phyloP scores from a whole-genome alignment of 495 filamentous ascomycete genomes.

The Aspergillus bridgeri region DNA sequence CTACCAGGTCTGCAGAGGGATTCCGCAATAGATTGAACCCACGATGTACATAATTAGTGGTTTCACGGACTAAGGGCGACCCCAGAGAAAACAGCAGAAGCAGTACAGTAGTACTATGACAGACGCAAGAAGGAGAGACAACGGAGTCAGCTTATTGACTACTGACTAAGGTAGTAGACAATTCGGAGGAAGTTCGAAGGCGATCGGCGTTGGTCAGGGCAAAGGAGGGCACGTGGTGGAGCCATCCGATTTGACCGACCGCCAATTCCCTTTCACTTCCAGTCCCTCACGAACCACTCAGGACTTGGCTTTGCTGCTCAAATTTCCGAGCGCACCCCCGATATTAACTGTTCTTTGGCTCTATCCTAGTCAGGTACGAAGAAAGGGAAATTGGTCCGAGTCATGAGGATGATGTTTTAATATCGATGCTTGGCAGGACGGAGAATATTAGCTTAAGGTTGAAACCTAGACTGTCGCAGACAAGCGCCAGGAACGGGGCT shows the following conservation, averaged over 20 bases:
- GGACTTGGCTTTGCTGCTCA: neutral
- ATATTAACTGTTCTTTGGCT: neutral
- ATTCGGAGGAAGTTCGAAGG: no score
- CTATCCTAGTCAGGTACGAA: neutral
- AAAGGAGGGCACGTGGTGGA: neutral
- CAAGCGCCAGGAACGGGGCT: conserved; percentile 24
- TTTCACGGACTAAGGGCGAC: no score
- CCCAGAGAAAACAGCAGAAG: no score
- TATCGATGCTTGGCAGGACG: conserved; percentile 19
- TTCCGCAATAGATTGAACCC: no score
- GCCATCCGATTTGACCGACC: neutral
- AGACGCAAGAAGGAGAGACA: no score
- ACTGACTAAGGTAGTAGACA: no score
- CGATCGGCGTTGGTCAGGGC: no score
- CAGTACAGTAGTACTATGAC: no score
- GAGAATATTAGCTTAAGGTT: conserved; percentile 10
- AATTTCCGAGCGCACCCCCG: neutral
- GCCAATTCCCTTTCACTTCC: neutral
- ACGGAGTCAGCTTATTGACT: no score
- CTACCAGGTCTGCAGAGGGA: neutral
- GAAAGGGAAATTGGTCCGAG: conserved; percentile 14
- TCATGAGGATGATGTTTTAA: conserved; percentile 7
- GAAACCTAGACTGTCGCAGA: conserved; percentile 38
- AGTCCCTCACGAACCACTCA: neutral
- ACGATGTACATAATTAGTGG: no score